A percentile compares a stretch with the other conserved stretches of the same genome.
Conservation (phyloP, 106 monocot genomes). For the Phalaenopsis aphrodite region DNA sequence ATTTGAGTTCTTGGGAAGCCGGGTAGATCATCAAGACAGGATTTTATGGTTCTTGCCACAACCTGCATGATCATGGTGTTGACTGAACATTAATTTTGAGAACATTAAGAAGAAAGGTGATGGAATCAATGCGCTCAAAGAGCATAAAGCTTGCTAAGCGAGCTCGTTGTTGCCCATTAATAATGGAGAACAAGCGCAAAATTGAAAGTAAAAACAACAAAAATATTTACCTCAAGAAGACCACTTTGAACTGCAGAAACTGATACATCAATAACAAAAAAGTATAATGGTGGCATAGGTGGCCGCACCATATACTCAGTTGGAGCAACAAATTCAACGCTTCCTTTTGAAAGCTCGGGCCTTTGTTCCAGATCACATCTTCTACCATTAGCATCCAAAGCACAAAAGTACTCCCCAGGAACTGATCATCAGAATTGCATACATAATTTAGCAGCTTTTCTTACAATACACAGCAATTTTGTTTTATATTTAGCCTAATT, state of each 20-base stretch:
- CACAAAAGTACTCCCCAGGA: conserved; percentile 80
- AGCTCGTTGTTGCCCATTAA: neutral
- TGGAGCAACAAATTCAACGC: conserved; percentile 94
- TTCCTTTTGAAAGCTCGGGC: conserved; percentile 87
- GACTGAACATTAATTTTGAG: neutral
- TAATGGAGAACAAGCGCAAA: neutral
- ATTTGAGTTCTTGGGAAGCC: conserved; percentile 92
- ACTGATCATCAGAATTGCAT: conserved; percentile 30
- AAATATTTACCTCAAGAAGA: conserved; percentile 72
- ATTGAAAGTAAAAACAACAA: neutral
- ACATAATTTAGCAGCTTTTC: neutral
- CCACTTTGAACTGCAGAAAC: conserved; percentile 58
- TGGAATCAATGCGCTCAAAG: neutral
- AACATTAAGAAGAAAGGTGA: neutral
- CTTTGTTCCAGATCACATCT: conserved; percentile 76
- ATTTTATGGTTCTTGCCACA: conserved; percentile 81
- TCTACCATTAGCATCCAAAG: conserved; percentile 73
- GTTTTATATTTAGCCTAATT: neutral
- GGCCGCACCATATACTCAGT: conserved; percentile 99
- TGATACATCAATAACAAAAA: conserved; percentile 97
- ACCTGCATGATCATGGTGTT: conserved; percentile 37
- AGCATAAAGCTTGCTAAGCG: neutral
- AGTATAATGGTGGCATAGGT: conserved; percentile 94
- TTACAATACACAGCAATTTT: neutral
- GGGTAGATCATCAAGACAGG: conserved; percentile 85